Conservation (phyloP, 1,284 basidiomycete species). For the Ustilago crameri region DNA sequence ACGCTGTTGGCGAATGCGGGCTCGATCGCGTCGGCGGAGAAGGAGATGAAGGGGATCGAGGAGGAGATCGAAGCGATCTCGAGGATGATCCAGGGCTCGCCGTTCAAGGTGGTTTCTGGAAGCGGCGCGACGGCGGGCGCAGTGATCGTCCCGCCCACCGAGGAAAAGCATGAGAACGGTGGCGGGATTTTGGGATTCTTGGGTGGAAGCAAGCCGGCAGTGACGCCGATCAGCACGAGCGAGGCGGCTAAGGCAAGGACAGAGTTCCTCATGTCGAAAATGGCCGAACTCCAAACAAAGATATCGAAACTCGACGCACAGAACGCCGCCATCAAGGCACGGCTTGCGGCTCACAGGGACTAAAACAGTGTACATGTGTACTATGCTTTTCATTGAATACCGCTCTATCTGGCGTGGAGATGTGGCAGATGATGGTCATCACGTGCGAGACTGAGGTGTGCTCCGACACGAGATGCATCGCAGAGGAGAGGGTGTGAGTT, state of each 20-base stretch:
- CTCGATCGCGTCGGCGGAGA: conserved; percentile 76
- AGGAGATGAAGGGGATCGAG: conserved; percentile 78
- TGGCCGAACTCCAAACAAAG: conserved; percentile 77
- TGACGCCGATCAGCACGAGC: conserved; percentile 65
- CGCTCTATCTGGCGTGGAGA: too few relatives aligned
- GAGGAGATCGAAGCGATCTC: conserved; percentile 74
- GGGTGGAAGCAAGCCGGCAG: conserved; percentile 1
- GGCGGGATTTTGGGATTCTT: conserved; percentile 10
- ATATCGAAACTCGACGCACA: conserved; percentile 65
- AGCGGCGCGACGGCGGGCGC: conserved; percentile 23
- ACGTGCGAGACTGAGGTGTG: too few relatives aligned
- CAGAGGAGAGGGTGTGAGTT: background rate
- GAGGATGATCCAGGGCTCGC: conserved; percentile 61
- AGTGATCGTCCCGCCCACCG: conserved; percentile 11
- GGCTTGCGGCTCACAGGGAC: conserved; percentile 25
- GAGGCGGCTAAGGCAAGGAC: conserved; percentile 76
- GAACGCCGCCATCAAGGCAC: conserved; percentile 41
- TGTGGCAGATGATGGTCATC: too few relatives aligned
- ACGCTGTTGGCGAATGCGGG: conserved; percentile 73
- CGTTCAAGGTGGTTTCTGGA: conserved; percentile 63
- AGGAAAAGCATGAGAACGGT: conserved; percentile 10
- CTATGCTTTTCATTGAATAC: too few relatives aligned
- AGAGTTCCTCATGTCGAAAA: conserved; percentile 79
- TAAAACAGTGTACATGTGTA: conserved; percentile 2
- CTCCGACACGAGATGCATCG: too few relatives aligned